Base-by-base conservation (phyloP, 2,329 filamentous ascomycete genomes). In the Apiospora arundinis region DNA sequence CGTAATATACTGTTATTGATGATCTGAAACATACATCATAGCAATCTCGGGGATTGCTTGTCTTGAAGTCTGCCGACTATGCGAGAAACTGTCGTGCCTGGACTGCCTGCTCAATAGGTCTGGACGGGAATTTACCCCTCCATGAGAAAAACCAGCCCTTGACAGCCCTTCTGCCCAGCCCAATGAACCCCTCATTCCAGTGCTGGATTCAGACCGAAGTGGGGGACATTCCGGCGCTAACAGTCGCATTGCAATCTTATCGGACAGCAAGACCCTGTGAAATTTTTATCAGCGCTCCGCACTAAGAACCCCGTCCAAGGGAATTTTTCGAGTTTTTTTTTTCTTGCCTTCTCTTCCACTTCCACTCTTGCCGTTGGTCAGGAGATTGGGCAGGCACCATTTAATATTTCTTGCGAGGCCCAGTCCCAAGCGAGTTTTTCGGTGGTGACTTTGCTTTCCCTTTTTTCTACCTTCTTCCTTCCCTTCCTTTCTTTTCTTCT, bases 321-420 rank as follows among this genome's bases (percentile, higher is more conserved):
- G 40, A 45, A 21, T 37, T 63, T 49, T 63, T 37, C 16, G 9
- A 21, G 9, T 16, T 11, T n/a, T 37, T 37, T 65, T 69, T 69
- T 48, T 49, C 42, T 67, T 67, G 14, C 42, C 40, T 46, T 67
- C 65, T 67, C 65, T 46, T n/a, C 40, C 65, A 67, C 65, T 45
- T 67, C 42, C 65, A 18, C 65, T 46, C 25, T 28, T 67, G 65
- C 25, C 23, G 46, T 69, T 69, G 67, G 67, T 40, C 46, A 69
- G 67, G 46, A 72, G 69, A 70, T 72, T 72, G 71, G 71, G 71
- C 71, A 67, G 56, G 60, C 69, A 70, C 56, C 56, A 48, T 37
- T 48, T 67, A 44, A 40, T 49, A 69, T 60, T 49, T 68, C 52
- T 66, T 69, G 60, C 37, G 40, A 56, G 37, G 44, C 48, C 52